phyloP scores from a whole-genome alignment of 2,329 filamentous ascomycete species.

The Hirsutella minnesotensis region DNA sequence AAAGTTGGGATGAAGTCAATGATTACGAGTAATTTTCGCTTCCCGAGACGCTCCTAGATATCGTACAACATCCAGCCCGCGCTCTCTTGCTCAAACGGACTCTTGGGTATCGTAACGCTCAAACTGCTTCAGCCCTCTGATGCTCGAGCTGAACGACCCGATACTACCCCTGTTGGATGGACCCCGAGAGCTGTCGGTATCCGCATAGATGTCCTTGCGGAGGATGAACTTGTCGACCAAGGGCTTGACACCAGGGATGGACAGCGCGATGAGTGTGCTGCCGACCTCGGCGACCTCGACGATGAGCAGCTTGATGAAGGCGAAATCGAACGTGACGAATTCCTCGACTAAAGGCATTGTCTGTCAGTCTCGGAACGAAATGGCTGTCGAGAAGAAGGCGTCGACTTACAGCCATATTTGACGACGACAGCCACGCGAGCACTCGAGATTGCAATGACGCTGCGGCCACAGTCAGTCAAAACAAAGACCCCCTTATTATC shows the following conservation, averaged over 20 bases:
- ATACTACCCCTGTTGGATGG: background rate
- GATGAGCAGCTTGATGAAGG: slow-evolving; percentile 21
- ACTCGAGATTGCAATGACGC: background rate
- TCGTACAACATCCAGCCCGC: no score
- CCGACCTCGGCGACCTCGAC: slow-evolving; percentile 39
- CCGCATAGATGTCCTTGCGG: slow-evolving; percentile 10
- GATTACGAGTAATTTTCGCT: no score
- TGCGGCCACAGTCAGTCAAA: background rate
- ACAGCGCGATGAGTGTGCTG: slow-evolving; percentile 36
- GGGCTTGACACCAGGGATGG: slow-evolving; percentile 36
- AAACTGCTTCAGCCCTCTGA: no score
- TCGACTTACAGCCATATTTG: background rate
- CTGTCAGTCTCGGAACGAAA: no score
- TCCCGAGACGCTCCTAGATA: no score
- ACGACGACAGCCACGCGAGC: background rate
- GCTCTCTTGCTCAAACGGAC: no score
- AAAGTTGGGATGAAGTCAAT: no score
- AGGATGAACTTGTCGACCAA: slow-evolving; percentile 25
- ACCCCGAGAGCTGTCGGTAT: slow-evolving; percentile 9
- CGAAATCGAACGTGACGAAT: background rate
- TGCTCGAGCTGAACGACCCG: background rate
- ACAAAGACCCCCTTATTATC: background rate
- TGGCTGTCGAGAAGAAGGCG: background rate
- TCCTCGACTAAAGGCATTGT: background rate
- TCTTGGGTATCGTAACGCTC: no score